Base-by-base conservation (phyloP, 108 stramenopile genomes). In the Skeletonema tropicum region DNA sequence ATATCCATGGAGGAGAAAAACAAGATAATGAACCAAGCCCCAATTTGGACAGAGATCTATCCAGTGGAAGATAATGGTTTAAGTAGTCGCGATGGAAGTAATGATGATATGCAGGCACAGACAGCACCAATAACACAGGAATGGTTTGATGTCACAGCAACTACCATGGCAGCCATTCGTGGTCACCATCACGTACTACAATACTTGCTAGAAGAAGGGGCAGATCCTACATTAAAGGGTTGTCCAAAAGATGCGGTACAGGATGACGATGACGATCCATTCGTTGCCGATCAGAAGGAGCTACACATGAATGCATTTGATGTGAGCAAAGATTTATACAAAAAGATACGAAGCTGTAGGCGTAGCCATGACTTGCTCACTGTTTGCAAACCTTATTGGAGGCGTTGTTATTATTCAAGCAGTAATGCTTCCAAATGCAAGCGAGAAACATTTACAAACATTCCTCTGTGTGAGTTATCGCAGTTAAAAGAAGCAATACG, bases 101-200 rank as follows among this genome's bases (percentile, higher is more conserved):
- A 49, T 49, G 5, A 3, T 49, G 19, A n/a, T 49, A 7, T 49
- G 33, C 31, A 33, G 8, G 29, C 10, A 46, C 31, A 33, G 8
- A 39, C 10, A 62, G 33, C 68, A 70, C 46, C 29, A 62, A 39
- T 4, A 62, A 29, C 26, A 29, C 26, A 29, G 26, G 26, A 62
- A 32, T 71, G 70, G 70, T 72, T 35, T 65, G 75, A 72, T n/a
- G 52, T 72, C 26, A 76, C 75, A 38, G 70, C 75, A 25, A n/a
- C 63, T 21, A 55, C 71, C 11, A 30, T 52, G 17, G 75, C 70
- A 21, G 75, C 75, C n/a, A 64, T 46, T 41, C 58, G 58, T n/a
- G 75, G 75, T 0, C 71, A 64, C 35, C 60, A 61, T 48, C 35
- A 64, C 25, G 42, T 72, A 0, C 60, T 76, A 1, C 59, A 76